Base-by-base conservation (phyloP, 352 stramenopile genomes). In the Pythium phragmitis region DNA sequence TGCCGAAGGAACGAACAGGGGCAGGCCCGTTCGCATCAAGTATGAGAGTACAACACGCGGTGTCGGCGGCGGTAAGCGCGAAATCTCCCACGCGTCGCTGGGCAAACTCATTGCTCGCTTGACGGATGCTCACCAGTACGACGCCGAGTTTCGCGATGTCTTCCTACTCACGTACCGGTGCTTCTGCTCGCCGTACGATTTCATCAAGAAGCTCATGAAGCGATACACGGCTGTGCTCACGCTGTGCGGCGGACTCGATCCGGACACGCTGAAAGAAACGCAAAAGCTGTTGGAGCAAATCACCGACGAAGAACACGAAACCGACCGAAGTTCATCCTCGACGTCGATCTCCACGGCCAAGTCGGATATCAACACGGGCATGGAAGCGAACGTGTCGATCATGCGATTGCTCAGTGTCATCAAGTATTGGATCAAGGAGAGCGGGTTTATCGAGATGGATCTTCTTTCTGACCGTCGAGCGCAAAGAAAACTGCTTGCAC, bases 391-490 rank as follows among this genome's bases (percentile, higher is more conserved):
- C 48, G 81, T 96, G 17, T 92, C 85, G 9, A 92, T 96, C 63
- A 96, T 96, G 85, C 83, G 87, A 6, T 52, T 93, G 19, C 74
- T 96, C 39, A 94, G 80, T 57, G 83, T 96, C 12, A 73, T 96
- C 57, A 96, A 96, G 63, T 96, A 82, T 50, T 96, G 87, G 87
- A 92, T 96, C 67, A 93, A 92, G 55, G 87, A 96, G 54, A 93
- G 84, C 54, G 79, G 79, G 0, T 96, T 85, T 68, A 93, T 96
- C 36, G 82, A 94, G 17, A 74, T 85, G 57, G 87, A 96, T 68
- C 42, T 96, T 42, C 47, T 65, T 1, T 67, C 81, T 37, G 85
- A 94, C 49, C 80, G 83, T 3, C 81, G 81, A 9, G 74, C 87
- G 2, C 79, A 91, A 57, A 89, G 88, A 64, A 92, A 92, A 53